A percentile compares a stretch with the other conserved stretches of the same genome.
Evolutionary conservation across 2,329 filamentous ascomycete species (phyloP).

Genomic region (Ilyonectria robusta): DNA sequence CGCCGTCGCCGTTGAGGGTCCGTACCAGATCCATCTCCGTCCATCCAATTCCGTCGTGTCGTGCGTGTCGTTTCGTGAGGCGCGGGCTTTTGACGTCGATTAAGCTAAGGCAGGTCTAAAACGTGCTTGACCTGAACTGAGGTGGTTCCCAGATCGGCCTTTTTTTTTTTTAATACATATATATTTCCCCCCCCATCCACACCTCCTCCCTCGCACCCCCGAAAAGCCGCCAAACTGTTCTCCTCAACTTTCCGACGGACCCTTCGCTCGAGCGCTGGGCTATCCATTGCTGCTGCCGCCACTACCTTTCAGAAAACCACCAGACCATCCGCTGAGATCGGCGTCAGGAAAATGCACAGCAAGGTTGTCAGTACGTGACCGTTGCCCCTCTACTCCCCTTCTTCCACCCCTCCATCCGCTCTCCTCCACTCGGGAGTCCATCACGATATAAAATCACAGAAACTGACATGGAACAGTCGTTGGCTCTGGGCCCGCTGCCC

Average conservation of each 20-base stretch:
- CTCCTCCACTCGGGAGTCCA: conserved; percentile 12
- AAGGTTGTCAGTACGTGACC: conserved; percentile 85
- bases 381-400: conserved; percentile 20
- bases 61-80: background rate
- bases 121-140: conserved; percentile 7
- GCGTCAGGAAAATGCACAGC: conserved; percentile 83
- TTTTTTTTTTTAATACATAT: conserved; percentile 6
- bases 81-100: conserved; percentile 4
- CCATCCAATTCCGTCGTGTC: conserved; percentile 26
- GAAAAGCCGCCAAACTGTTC: conserved; percentile 85
- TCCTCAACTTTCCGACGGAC: conserved; percentile 84
- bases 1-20: conserved; percentile 23
- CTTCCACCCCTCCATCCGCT: too few species aligned
- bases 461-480: conserved; percentile 66
- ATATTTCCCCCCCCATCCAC: conserved; percentile 18
- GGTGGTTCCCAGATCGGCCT: conserved; percentile 2
- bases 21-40: conserved; percentile 17
- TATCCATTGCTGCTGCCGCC: conserved; percentile 80
- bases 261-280: conserved; percentile 81
- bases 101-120: conserved; percentile 1
- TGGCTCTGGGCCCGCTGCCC: conserved; percentile 96
- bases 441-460: background rate
- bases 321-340: conserved; percentile 55
- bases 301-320: conserved; percentile 70
- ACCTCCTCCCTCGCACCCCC: conserved; percentile 15